Evolutionary conservation across 1,284 basidiomycete species (phyloP), one percentile per base, ranked within the genome.

Genomic region (Papiliotrema flavescens): DNA sequence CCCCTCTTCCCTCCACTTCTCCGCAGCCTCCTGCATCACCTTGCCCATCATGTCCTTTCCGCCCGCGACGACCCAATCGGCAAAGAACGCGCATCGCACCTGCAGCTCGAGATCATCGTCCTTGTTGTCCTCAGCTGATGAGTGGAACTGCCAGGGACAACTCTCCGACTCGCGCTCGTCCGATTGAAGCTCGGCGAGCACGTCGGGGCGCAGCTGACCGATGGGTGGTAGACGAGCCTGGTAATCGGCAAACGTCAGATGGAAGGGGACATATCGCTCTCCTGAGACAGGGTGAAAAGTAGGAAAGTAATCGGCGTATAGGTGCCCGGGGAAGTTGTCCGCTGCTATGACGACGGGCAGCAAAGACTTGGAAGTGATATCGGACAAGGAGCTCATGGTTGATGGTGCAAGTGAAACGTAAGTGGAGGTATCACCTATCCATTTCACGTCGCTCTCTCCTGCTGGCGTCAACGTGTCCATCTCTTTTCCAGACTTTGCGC

Each of bases 311-410:
- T 52, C 35, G 35, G 41, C 37, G 37, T 37, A 55, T 2, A 48
- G 36, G 28, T 62, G 56, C 7, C 42, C 35, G 4, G 80, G 70
- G 53, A 84, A 84, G 69, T 87, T 88, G 73, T 88, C 83, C 70
- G 84, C 86, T 17, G 76, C 72, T 44, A 81, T 76, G 47, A 89
- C 74, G 55, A 88, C 65, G 23, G 84, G 79, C 36, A 88, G 79
- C 59, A 85, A 83, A 4, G 72, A 68, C 11, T 17, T 28, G 7
- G 41, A 11, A 32, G 28, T 11, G 28, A 11, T 6, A 6, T 32
- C 11, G 28, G 28, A 32, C 11, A 11, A 6, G 6, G 28, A 32
- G 28, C 28, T 32, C 28, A 32, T 32, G 28, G 28, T 32, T 32
- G 28, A 32, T 6, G 6, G 11, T 11, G 28, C 28, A 11, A 32